These are phyloP conservation scores for Pyrenophora teres DNA, from an alignment of 2,329 filamentous ascomycete genomes.

Conservation along the genomic window DNA sequence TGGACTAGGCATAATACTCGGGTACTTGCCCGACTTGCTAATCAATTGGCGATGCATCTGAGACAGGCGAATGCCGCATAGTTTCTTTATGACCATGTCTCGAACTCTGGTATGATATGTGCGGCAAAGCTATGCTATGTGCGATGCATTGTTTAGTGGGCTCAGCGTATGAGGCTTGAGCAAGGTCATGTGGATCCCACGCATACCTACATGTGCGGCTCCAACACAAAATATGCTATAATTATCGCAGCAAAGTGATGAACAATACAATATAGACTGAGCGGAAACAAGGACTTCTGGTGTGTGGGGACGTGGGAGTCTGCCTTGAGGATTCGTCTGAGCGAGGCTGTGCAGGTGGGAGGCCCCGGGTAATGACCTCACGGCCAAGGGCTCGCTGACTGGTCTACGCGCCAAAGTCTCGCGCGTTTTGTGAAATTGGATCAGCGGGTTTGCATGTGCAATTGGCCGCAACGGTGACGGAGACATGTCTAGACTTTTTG, in stretches of 20 bases:
- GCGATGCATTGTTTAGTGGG: conserved; percentile 1
- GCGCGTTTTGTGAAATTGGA: conserved; percentile 6
- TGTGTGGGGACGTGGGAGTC: conserved; percentile 20
- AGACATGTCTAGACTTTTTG: conserved; percentile 17
- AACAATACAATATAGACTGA: conserved; percentile 11
- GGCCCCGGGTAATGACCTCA: conserved; percentile 17
- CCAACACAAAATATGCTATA: conserved; percentile 18
- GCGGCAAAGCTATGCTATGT: neutral
- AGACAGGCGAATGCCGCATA: no score
- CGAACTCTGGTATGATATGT: no score
- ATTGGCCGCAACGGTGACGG: conserved; percentile 5
- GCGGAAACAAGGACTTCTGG: conserved; percentile 9
- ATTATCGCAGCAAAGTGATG: conserved; percentile 10
- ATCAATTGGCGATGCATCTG: no score
- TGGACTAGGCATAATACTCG: no score
- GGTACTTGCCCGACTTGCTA: no score
- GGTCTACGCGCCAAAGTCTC: conserved; percentile 14
- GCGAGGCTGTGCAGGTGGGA: conserved; percentile 28
- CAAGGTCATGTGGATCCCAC: neutral
- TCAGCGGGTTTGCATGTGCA: conserved; percentile 3
- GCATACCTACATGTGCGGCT: conserved; percentile 3
- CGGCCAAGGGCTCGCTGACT: conserved; percentile 10
- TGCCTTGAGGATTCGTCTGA: conserved; percentile 29
- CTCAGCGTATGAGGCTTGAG: neutral
- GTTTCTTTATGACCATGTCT: no score